Evolutionary conservation across 2,329 filamentous ascomycete genomes (phyloP).

Genomic region (Aspergillus glaucus): DNA sequence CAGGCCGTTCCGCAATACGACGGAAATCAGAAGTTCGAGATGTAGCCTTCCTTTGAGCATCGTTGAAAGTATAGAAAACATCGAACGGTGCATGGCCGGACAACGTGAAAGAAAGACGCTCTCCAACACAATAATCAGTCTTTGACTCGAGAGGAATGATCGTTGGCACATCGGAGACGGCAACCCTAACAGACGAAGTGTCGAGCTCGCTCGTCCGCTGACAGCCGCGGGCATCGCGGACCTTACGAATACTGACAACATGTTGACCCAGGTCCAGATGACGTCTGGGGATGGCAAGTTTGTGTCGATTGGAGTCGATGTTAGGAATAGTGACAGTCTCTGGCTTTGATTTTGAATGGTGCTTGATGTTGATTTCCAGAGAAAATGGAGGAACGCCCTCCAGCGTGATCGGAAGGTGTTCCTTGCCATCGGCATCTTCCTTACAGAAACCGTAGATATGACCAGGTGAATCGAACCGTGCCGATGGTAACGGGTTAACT

Average conservation of each 20-base stretch:
- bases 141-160: slow-evolving; percentile 82
- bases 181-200: slow-evolving; percentile 75
- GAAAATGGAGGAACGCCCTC: slow-evolving; percentile 82
- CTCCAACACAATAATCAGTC: slow-evolving; percentile 88
- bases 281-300: slow-evolving; percentile 76
- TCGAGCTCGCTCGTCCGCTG: slow-evolving; percentile 67
- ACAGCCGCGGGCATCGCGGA: slow-evolving; percentile 82
- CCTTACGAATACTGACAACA: slow-evolving; percentile 78
- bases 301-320: slow-evolving; percentile 67
- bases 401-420: slow-evolving; percentile 79
- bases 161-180: slow-evolving; percentile 86
- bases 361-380: slow-evolving; percentile 87
- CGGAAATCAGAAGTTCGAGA: slow-evolving; percentile 71
- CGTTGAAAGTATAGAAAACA: slow-evolving; percentile 84
- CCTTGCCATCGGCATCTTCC: slow-evolving; percentile 72
- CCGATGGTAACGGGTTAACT: slow-evolving; percentile 76
- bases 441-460: slow-evolving; percentile 96
- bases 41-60: slow-evolving; percentile 69
- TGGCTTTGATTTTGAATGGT: slow-evolving; percentile 71
- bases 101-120: slow-evolving; percentile 85
- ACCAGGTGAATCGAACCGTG: slow-evolving; percentile 74
- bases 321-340: slow-evolving; percentile 77
- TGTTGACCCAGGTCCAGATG: slow-evolving; percentile 85
- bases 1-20: slow-evolving; percentile 85
- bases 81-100: slow-evolving; percentile 89